phyloP scores from a whole-genome alignment of 2,329 filamentous ascomycete species.

The Exophiala bonariae region DNA sequence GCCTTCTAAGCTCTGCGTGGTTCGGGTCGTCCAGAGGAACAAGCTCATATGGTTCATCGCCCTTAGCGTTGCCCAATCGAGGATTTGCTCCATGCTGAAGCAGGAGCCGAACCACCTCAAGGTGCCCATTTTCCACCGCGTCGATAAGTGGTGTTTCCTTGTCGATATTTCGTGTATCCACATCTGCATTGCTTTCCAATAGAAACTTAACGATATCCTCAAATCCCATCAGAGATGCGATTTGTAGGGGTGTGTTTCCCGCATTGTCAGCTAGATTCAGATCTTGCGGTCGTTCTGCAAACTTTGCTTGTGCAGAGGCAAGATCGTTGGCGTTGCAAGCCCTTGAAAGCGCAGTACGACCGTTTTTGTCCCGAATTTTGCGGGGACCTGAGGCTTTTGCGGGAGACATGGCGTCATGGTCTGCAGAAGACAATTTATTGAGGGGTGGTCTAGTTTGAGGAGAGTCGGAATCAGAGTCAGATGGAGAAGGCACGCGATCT shows the following conservation, averaged over 20 bases:
- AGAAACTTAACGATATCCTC: conserved; percentile 84
- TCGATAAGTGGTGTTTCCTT: conserved; percentile 94
- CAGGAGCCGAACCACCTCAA: conserved; percentile 82
- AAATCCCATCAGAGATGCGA: conserved; percentile 83
- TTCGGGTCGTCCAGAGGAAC: conserved; percentile 74
- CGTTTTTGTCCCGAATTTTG: conserved; percentile 88
- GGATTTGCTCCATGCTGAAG: conserved; percentile 88
- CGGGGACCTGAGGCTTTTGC: conserved; percentile 71
- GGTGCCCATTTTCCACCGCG: conserved; percentile 91
- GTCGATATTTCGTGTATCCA: conserved; percentile 75
- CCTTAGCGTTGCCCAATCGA: conserved; percentile 84
- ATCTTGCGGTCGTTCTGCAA: conserved; percentile 80
- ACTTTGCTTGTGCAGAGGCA: conserved; percentile 71
- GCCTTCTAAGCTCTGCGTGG: conserved; percentile 73
- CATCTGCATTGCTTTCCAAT: conserved; percentile 78
- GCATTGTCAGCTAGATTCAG: conserved; percentile 89
- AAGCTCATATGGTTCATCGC: conserved; percentile 86
- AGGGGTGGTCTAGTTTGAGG: conserved; percentile 39
- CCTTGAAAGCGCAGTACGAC: conserved; percentile 84
- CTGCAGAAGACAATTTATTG: conserved; percentile 42
- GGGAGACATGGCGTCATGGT: conserved; percentile 58
- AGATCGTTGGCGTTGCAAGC: conserved; percentile 85
- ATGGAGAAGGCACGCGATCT: conserved; percentile 34
- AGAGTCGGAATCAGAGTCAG: conserved; percentile 37
- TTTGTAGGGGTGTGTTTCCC: conserved; percentile 93